A percentile compares a stretch with the other conserved stretches of the same genome.
These are phyloP conservation scores for Syzygium syzygioides DNA, from an alignment of 441 rosid genomes.

Conservation along the genomic window DNA sequence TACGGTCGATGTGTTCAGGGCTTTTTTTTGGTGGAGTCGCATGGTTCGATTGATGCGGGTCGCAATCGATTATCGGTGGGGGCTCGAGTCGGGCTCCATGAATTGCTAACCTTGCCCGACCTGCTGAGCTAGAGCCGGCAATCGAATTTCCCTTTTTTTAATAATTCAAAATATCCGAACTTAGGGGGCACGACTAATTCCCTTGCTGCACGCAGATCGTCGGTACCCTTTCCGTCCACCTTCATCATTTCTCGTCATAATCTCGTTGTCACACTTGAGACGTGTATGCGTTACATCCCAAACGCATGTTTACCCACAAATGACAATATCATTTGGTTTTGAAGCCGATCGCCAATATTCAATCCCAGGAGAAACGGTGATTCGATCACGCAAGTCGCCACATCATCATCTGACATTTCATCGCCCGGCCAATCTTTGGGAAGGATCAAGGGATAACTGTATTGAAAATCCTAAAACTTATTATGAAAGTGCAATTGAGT, in stretches of 20 bases:
- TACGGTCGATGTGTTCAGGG: neutral
- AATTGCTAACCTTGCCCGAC: neutral
- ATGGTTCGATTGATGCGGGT: neutral
- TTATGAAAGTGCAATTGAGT: too few species aligned
- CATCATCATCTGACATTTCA: neutral
- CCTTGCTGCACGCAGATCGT: neutral
- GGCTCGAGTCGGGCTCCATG: neutral
- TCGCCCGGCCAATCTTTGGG: neutral
- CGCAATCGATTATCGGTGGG: too few species aligned
- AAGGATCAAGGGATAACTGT: too few species aligned
- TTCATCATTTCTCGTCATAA: neutral
- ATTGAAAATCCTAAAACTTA: too few species aligned
- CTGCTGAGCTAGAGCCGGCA: neutral
- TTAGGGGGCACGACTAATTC: neutral
- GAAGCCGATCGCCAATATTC: neutral
- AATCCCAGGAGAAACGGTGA: neutral
- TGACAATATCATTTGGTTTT: neutral
- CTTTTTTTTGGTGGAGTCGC: neutral
- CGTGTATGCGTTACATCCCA: neutral
- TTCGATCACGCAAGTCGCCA: neutral
- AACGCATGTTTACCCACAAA: neutral
- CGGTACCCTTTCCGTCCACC: neutral
- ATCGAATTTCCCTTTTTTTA: neutral
- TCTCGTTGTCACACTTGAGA: accelerated
- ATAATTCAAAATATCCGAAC: neutral